Base-by-base conservation (phyloP, 208 protist species). In the Crithidia fasciculata region DNA sequence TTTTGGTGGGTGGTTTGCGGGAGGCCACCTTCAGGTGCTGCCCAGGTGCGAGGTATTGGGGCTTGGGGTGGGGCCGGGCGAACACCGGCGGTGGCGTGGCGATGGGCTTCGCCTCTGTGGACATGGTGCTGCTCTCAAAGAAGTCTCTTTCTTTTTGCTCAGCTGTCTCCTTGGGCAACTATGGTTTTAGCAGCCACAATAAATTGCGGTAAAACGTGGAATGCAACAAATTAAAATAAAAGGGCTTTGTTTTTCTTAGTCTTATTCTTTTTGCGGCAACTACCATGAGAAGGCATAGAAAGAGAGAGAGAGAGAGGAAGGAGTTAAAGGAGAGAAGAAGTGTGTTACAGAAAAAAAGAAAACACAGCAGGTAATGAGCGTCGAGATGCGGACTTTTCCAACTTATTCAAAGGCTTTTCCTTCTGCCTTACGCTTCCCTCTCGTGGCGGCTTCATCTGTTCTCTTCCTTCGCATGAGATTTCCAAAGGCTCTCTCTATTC, bases 1-100 rank as follows among this genome's bases (percentile, higher is more conserved):
- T 52, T n/a, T 50, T 62, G 8, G 39, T 18, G 8, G 54, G 53
- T 9, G 76, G 57, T 36, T 64, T 70, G 28, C 70, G 69, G 39
- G 76, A 81, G 8, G 69, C 69, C 0, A 81, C 65, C 52, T 81
- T 81, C 15, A 81, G 50, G 54, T 71, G 70, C 44, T 81, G 55
- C 19, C 64, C 75, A 18, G 75, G 69, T 8, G 63, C 68, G 36
- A 74, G 75, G 62, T 56, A 72, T 63, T 71, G 75, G 8, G 55
- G 68, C 59, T 49, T 61, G 28, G n/a, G 28, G 28, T 56, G 44
- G 8, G 57, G 76, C 47, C 66, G 61, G 18, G 76, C 70, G 40
- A 67, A 19, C 41, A 69, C 63, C 7, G 70, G 52, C 43, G 37
- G 67, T 13, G 74, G 59, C 28, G 74, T 18, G 12, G 50, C 18